Evolutionary conservation across 1,284 basidiomycete genomes (phyloP), one percentile per base, ranked within the genome.

Genomic region (Trametes versicolor): DNA sequence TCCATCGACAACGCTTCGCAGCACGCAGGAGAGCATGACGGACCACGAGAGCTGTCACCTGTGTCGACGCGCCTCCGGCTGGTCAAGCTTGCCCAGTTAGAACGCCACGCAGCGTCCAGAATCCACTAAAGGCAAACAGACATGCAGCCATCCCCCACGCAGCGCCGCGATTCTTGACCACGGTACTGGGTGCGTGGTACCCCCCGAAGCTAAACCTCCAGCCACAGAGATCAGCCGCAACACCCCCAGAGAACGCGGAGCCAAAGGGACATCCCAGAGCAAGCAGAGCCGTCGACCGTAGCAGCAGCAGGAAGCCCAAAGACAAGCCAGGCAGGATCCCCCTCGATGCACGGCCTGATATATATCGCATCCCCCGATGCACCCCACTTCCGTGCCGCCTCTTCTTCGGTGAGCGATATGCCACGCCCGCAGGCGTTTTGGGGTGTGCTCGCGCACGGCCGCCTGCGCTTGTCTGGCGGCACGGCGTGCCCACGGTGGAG

Each of bases 401-500:
- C 49, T 54, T 51, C 51, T 51, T n/a, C 41, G 13, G 50, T 19
- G 50, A 29, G 50, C 50, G 29, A 32, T n/a, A 19, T 51, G 49
- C 49, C 49, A 32, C 49, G 6, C 25, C 45, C 36, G 60, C 60
- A 34, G 9, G 47, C 37, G 27, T 36, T 62, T 52, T 62, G 49
- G 61, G 61, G 61, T 62, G 54, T 37, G 37, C 54, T 23, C 51
- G 19, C 25, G 43, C 45, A 13, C 36, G 37, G 12, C 53, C 9
- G 32, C 25, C 53, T 41, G 59, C 55, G 61, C 61, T 57, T 57
- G 60, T 27, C 25, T 43, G 50, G 47, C 19, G 23, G 62, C 55
- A 54, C 25, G 37, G 43, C 27, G 58, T 49, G 49, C 43, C 37
- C 52, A 43, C 29, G 54, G 66, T 68, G 66, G 66, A 58, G 63